Evolutionary conservation across 768 basidiomycete genomes (phyloP).

Genomic region (Termitomyces sp.): DNA sequence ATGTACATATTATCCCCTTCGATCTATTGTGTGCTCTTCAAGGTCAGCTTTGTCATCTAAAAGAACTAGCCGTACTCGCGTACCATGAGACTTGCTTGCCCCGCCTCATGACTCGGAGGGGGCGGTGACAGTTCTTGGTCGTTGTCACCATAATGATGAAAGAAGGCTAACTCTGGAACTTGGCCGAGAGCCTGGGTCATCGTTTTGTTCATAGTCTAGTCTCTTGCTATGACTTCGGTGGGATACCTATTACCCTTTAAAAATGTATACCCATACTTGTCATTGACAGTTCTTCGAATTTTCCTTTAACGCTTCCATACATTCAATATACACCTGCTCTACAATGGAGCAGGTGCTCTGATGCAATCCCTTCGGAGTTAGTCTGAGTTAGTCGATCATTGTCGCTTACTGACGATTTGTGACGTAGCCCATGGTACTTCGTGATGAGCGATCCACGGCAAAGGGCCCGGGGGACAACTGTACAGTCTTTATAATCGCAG

Average conservation of each 20-base stretch:
- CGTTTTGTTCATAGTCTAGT: background rate
- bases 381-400: background rate
- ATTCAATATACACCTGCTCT: background rate
- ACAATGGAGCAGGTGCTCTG: constrained; percentile 14
- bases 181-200: background rate
- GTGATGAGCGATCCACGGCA: background rate
- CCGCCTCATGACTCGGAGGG: background rate
- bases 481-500: background rate
- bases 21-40: background rate
- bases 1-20: background rate
- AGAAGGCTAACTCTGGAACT: too few species aligned
- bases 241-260: background rate
- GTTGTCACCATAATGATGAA: background rate
- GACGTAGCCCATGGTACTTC: background rate
- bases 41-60: background rate
- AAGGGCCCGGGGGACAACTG: too few species aligned
- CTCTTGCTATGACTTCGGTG: too few species aligned
- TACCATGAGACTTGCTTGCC: background rate
- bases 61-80: background rate
- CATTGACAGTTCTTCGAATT: background rate
- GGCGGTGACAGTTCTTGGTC: too few species aligned
- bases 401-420: background rate
- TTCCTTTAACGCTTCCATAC: background rate
- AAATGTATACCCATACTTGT: background rate
- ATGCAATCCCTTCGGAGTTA: constrained; percentile 6